Evolutionary conservation across 2,329 filamentous ascomycete species (phyloP), one percentile per base, ranked within the genome.

Genomic region (Boeremia lycopersici): DNA sequence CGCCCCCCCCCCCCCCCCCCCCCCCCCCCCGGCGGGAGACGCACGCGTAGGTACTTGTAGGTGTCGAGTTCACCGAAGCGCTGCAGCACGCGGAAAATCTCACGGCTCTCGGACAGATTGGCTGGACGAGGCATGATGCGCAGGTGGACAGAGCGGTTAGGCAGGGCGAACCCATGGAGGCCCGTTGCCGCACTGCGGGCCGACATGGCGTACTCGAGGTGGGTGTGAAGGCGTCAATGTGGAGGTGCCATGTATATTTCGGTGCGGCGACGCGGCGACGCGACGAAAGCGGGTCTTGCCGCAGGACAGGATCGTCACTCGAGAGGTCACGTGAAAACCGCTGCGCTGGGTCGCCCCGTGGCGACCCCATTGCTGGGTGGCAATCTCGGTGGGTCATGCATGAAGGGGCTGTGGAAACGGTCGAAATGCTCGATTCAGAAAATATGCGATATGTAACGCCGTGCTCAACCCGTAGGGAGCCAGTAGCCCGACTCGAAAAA

Each of bases 61-160:
- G 77, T 76, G 58, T 76, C 76, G 39, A 83, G 71, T 45, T 81
- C 78, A 34, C 81, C 81, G 58, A 80, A 82, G 47, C 75, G 72
- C 57, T 79, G 76, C 48, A 82, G 66, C 47, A 82, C 67, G 33
- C 77, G 75, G 36, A 81, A 67, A 35, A 83, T 76, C 60, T 81
- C 76, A 40, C 80, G 75, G 49, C 78, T 80, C 51, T 82, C 80
- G n/a, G 73, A 74, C 25, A 82, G 63, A 58, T 77, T 78, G 23
- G 77, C 70, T 0, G 79, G 78, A 1, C 78, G 77, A 4, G 81
- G 81, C 15, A 74, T 67, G 48, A 82, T 78, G 49, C 74, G 73
- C 50, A 83, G 53, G 57, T 82, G 78, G 7, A 83, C 70, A 9
- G 77, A 77, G 43, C 78, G 76, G 42, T 65, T 64, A n/a, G 74